Conservation (phyloP, 1,284 basidiomycete genomes). For the Exobasidium rhododendri region DNA sequence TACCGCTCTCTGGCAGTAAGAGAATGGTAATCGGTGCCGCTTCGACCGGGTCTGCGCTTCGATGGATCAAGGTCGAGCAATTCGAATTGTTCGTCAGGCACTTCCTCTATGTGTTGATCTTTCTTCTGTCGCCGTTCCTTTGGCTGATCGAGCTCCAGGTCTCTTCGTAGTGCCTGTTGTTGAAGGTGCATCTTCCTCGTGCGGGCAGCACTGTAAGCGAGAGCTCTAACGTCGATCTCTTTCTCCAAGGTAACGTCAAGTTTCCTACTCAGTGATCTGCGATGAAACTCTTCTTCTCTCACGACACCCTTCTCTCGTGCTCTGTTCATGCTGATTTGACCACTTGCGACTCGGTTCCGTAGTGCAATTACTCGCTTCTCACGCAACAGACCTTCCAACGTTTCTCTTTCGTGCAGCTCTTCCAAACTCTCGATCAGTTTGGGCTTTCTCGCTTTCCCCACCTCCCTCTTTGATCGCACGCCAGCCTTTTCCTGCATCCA, state of each 20-base stretch:
- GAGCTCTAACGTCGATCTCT: slow-evolving; percentile 21
- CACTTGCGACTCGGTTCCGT: slow-evolving; percentile 20
- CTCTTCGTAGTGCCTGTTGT: neutral
- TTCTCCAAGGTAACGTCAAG: slow-evolving; percentile 20
- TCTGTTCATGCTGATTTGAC: neutral
- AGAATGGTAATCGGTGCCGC: slow-evolving; percentile 42
- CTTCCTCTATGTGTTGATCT: neutral
- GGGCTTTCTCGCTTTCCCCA: neutral
- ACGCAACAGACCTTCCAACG: slow-evolving; percentile 29
- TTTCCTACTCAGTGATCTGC: neutral
- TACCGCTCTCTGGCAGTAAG: slow-evolving; percentile 36
- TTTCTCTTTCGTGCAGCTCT: slow-evolving; percentile 26
- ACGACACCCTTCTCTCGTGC: slow-evolving; percentile 14
- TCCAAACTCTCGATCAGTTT: slow-evolving; percentile 33
- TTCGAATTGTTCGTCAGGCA: slow-evolving; percentile 32
- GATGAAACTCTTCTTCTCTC: slow-evolving; percentile 13
- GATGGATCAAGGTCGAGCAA: slow-evolving; percentile 25
- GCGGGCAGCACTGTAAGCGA: slow-evolving; percentile 10
- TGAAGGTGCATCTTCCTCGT: neutral
- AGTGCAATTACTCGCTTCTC: slow-evolving; percentile 26
- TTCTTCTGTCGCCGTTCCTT: neutral
- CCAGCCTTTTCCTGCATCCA: slow-evolving; percentile 6
- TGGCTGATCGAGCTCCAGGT: neutral
- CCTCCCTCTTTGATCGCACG: neutral
- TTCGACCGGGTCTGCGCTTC: slow-evolving; percentile 27